These are phyloP conservation scores for Sphagnum fallax DNA, from an alignment of 228 moss, liverwort and hornwort genomes.

Conservation along the genomic window DNA sequence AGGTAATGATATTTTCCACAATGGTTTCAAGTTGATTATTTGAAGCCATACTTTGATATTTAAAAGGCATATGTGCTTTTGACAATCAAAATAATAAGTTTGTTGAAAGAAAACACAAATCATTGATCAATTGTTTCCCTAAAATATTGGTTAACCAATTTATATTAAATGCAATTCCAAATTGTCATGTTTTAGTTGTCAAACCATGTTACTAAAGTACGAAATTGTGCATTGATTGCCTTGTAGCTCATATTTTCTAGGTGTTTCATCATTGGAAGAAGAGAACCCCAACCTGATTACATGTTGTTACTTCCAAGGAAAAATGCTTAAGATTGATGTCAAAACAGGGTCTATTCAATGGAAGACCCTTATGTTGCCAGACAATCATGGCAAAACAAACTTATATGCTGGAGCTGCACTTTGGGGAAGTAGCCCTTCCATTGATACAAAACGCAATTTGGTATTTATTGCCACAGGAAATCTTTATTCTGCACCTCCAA, in stretches of 20 bases:
- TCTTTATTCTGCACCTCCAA: constrained; percentile 18
- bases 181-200: not conserved
- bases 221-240: not conserved
- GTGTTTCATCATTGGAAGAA: constrained; percentile 12
- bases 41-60: not conserved
- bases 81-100: no score
- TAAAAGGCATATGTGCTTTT: not conserved
- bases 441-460: constrained; percentile 14
- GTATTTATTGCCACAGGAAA: constrained; percentile 40
- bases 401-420: constrained; percentile 27
- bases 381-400: constrained; percentile 14
- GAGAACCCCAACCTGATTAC: no score
- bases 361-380: constrained; percentile 31
- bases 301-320: constrained; percentile 42
- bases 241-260: constrained; percentile 14
- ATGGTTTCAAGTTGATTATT: not conserved
- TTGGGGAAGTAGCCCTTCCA: constrained; percentile 51
- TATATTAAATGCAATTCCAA: no score
- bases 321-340: constrained; percentile 22
- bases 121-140: no score
- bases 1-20: constrained; percentile 1
- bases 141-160: no score
- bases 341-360: constrained; percentile 16
- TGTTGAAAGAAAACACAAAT: no score
- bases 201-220: not conserved